Conservation (phyloP, 208 protist species). For the Crithidia mellificae region DNA sequence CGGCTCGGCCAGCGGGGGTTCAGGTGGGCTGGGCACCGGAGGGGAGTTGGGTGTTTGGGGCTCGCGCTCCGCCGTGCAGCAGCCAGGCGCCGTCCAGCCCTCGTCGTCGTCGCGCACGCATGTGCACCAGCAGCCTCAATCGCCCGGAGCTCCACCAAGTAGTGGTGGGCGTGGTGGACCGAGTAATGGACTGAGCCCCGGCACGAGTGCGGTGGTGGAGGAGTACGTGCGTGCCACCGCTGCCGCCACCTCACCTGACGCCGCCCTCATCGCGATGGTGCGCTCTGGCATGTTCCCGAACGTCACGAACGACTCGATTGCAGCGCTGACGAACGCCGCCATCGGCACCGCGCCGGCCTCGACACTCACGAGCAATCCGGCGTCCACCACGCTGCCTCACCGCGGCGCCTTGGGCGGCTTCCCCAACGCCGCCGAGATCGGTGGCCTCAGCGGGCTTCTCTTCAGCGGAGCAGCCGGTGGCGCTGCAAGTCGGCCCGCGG, state of each 20-base stretch:
- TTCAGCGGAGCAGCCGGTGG: neutral
- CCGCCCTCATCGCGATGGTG: constrained; percentile 7
- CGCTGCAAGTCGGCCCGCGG: neutral
- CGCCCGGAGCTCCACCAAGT: no score
- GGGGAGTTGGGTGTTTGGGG: constrained; percentile 14
- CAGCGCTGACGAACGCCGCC: constrained; percentile 13
- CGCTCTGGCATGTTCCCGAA: constrained; percentile 7
- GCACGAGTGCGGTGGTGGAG: constrained; percentile 15
- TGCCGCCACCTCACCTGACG: constrained; percentile 12
- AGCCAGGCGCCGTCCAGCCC: neutral
- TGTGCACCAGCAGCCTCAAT: no score
- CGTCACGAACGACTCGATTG: constrained; percentile 10
- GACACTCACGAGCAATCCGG: constrained; percentile 9
- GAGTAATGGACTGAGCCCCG: no score
- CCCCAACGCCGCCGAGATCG: constrained; percentile 2
- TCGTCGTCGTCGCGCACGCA: neutral
- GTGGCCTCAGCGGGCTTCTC: neutral
- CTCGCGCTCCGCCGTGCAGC: constrained; percentile 6
- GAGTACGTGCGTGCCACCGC: constrained; percentile 25
- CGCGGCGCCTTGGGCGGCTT: neutral
- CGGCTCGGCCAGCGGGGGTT: neutral
- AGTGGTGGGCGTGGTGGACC: no score
- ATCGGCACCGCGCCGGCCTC: constrained; percentile 7
- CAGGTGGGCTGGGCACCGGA: neutral
- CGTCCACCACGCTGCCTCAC: constrained; percentile 14